Evolutionary conservation across 202 grass and related monocot species (phyloP).

Genomic region (Carex arenaria): DNA sequence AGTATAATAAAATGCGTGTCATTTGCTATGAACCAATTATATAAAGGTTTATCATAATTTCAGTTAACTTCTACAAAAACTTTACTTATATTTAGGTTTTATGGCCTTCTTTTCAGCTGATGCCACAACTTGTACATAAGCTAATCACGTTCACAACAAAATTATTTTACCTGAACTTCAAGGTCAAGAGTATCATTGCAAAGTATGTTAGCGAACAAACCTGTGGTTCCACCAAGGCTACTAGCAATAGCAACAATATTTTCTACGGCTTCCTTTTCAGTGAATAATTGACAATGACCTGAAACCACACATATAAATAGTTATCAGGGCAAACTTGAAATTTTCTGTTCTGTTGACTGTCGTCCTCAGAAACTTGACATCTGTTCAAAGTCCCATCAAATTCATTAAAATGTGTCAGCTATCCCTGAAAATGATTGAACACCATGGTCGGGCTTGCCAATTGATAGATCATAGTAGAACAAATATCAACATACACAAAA

Average conservation of each 20-base stretch:
- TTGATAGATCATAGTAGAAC: neutral
- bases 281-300: slow-evolving; percentile 69
- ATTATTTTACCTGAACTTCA: neutral
- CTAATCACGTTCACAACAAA: neutral
- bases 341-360: neutral
- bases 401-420: neutral
- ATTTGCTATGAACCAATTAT: neutral
- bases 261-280: slow-evolving; percentile 30
- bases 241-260: slow-evolving; percentile 49
- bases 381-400: neutral
- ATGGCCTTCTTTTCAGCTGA: neutral
- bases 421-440: neutral
- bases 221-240: slow-evolving; percentile 57
- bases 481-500: neutral
- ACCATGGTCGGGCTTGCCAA: neutral
- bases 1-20: neutral
- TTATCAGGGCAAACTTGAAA: neutral
- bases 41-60: neutral
- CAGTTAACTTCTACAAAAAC: neutral
- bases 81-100: neutral
- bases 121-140: neutral
- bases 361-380: neutral
- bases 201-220: slow-evolving; percentile 24
- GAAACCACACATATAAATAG: slow-evolving; percentile 27
- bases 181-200: neutral